Evolutionary conservation across 257 asterid genomes (phyloP).

Genomic region (Solanum sitiens): DNA sequence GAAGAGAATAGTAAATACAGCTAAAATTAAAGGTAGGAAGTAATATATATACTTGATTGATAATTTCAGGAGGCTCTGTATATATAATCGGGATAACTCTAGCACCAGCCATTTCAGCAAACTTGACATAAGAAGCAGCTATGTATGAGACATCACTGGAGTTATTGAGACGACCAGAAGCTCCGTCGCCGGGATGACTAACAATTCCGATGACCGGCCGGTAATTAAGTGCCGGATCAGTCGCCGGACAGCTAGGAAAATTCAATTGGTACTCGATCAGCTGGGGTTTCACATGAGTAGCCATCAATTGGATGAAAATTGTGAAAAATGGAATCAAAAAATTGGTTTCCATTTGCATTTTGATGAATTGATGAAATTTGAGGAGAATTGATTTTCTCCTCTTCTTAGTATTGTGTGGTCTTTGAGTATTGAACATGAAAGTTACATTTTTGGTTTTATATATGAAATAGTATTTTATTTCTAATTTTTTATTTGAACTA

Average conservation of each 20-base stretch:
- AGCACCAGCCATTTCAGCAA: slow-evolving; percentile 87
- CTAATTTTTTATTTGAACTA: too few species aligned
- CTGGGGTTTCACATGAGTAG: not conserved
- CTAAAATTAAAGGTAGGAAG: not conserved
- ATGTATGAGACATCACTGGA: slow-evolving; percentile 63
- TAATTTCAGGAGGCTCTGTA: slow-evolving; percentile 57
- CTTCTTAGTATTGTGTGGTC: not conserved
- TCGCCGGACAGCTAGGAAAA: slow-evolving; percentile 25
- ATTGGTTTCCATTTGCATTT: not conserved
- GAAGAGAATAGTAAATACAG: not conserved
- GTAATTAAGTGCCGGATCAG: slow-evolving; percentile 45
- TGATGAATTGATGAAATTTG: not conserved
- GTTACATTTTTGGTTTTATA: not conserved
- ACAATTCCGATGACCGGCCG: slow-evolving; percentile 81
- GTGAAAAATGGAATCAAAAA: not conserved
- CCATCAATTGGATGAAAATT: not conserved
- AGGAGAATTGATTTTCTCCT: not conserved
- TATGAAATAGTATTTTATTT: too few species aligned
- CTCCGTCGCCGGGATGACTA: slow-evolving; percentile 93
- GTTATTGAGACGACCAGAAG: slow-evolving; percentile 69
- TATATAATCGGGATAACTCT: slow-evolving; percentile 80
- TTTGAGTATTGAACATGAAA: not conserved
- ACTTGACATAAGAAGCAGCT: slow-evolving; percentile 92
- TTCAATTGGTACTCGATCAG: not conserved
- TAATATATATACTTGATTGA: slow-evolving; percentile 24